Conservation (phyloP, 139 green algal genomes). For the Coelastrella sp. region DNA sequence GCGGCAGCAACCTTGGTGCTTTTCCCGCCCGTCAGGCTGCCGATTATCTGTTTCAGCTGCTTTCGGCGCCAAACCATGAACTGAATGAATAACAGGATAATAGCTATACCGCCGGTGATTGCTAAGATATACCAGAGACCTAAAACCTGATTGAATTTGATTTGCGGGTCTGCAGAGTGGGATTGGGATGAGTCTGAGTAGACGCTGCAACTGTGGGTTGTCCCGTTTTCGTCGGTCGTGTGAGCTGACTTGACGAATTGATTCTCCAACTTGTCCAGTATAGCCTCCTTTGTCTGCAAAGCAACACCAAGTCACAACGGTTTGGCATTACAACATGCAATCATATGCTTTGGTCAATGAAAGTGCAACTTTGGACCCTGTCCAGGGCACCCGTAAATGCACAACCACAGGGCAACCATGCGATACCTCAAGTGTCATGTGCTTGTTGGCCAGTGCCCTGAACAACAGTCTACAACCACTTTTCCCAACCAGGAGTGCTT, state of each 20-base stretch:
- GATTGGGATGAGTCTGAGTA: neutral
- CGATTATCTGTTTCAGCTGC: neutral
- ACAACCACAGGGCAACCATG: no score
- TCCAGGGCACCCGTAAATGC: no score
- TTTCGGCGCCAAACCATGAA: neutral
- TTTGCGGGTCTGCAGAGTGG: constrained; percentile 4
- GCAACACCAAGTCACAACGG: neutral
- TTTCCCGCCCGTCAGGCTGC: neutral
- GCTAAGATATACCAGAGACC: constrained; percentile 23
- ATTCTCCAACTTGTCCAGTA: constrained; percentile 40
- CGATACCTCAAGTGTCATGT: no score
- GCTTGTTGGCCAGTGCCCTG: no score
- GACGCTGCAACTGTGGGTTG: neutral
- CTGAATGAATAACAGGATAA: neutral
- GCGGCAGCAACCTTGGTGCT: neutral
- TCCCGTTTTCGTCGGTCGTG: neutral
- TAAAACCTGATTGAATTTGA: constrained; percentile 1
- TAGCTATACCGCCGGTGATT: neutral
- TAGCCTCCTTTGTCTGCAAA: neutral
- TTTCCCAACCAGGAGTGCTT: no score
- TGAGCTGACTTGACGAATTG: constrained; percentile 17
- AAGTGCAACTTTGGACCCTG: no score
- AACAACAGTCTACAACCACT: no score
- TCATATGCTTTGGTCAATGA: neutral
- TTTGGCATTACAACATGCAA: neutral